Evolutionary conservation across 2,329 filamentous ascomycete genomes (phyloP).

Genomic region (Aspergillus sp.): DNA sequence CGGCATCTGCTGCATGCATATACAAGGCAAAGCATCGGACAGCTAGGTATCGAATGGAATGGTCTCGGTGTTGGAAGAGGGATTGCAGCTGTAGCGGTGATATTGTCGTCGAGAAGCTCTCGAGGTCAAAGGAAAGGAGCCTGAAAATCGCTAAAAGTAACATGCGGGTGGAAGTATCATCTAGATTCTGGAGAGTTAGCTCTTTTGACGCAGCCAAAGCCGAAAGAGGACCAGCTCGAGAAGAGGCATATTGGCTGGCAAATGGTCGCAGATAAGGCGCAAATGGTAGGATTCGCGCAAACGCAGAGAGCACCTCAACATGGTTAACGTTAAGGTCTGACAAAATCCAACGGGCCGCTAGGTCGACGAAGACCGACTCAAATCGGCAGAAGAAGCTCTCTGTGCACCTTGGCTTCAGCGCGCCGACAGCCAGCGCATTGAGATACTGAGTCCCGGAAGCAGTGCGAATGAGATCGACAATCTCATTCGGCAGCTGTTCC

Average conservation of each 20-base stretch:
- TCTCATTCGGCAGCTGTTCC: conserved; percentile 57
- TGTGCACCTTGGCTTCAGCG: conserved; percentile 61
- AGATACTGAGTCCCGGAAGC: conserved; percentile 58
- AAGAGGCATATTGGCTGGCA: conserved; percentile 44
- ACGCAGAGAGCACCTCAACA: conserved; percentile 53
- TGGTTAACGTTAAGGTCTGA: conserved; percentile 25
- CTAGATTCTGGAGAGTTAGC: conserved; percentile 22
- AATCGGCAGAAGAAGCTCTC: conserved; percentile 66
- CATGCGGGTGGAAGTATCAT: conserved; percentile 31
- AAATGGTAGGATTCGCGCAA: conserved; percentile 72
- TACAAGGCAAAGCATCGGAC: conserved; percentile 72
- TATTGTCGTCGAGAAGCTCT: conserved; percentile 56
- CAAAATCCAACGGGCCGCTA: conserved; percentile 68
- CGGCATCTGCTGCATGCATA: conserved; percentile 69
- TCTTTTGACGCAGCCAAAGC: conserved; percentile 21
- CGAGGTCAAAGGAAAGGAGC: conserved; percentile 65
- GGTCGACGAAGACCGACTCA: conserved; percentile 66
- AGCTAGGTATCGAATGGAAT: conserved; percentile 66
- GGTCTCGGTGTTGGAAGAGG: conserved; percentile 52
- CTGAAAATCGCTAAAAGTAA: conserved; percentile 65
- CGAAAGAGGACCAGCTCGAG: conserved; percentile 25
- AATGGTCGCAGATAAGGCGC: conserved; percentile 70
- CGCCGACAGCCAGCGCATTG: conserved; percentile 58
- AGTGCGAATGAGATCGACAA: conserved; percentile 57
- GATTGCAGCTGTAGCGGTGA: conserved; percentile 58